phyloP scores from a whole-genome alignment of 2,329 filamentous ascomycete genomes.

The Sclerotinia minor region DNA sequence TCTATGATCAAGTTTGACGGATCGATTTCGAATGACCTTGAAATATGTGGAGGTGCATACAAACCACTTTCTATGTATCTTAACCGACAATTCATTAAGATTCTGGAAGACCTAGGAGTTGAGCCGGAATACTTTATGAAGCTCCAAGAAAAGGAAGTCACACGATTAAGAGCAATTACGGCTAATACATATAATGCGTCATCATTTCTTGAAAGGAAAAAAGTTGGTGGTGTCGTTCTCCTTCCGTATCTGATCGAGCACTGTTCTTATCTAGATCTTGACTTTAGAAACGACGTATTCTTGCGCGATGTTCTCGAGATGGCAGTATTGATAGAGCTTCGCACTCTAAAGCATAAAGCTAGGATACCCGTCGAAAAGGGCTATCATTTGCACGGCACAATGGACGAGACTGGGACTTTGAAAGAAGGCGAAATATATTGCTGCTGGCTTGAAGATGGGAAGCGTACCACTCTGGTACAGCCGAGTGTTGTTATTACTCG shows the following conservation, averaged over 20 bases:
- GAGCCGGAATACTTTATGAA: slow-evolving; percentile 58
- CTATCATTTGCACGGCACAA: slow-evolving; percentile 76
- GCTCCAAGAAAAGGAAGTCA: slow-evolving; percentile 63
- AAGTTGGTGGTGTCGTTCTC: slow-evolving; percentile 60
- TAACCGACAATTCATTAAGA: slow-evolving; percentile 82
- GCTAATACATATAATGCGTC: slow-evolving; percentile 61
- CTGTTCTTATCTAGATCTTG: slow-evolving; percentile 57
- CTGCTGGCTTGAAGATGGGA: slow-evolving; percentile 48
- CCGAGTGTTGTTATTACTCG: slow-evolving; percentile 61
- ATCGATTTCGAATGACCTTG: slow-evolving; percentile 55
- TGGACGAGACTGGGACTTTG: slow-evolving; percentile 76
- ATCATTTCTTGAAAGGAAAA: slow-evolving; percentile 62
- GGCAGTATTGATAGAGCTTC: slow-evolving; percentile 66
- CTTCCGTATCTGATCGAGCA: slow-evolving; percentile 63
- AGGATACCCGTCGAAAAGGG: slow-evolving; percentile 71
- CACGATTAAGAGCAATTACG: slow-evolving; percentile 59
- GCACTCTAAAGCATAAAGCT: slow-evolving; percentile 75
- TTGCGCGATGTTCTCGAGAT: slow-evolving; percentile 70
- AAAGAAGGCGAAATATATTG: slow-evolving; percentile 68
- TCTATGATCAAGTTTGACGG: slow-evolving; percentile 82
- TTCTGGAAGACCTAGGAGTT: slow-evolving; percentile 75
- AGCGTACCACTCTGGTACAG: slow-evolving; percentile 26
- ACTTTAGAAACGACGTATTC: slow-evolving; percentile 69
- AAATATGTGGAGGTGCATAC: slow-evolving; percentile 70
- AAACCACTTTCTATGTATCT: slow-evolving; percentile 68